Evolutionary conservation across 441 rosid species (phyloP).

Genomic region (Omphalea diandra): DNA sequence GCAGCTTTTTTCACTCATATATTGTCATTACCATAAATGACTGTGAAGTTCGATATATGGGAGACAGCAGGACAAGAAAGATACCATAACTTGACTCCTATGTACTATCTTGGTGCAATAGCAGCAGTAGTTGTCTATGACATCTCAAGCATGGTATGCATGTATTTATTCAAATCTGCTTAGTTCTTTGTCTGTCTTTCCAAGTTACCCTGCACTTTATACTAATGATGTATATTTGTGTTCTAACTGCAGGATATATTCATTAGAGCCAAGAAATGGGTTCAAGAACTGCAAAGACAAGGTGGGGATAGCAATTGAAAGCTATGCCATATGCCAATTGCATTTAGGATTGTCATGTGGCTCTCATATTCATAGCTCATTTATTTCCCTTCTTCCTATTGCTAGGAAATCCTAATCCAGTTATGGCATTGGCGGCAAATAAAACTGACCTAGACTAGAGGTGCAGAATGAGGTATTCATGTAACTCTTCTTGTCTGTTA

Average conservation of each 20-base stretch:
- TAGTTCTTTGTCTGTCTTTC: no score
- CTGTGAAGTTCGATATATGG: constrained; percentile 79
- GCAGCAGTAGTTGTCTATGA: constrained; percentile 74
- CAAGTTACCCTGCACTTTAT: no score
- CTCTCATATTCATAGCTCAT: background rate
- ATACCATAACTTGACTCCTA: constrained; percentile 81
- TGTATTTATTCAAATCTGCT: no score
- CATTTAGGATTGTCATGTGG: no score
- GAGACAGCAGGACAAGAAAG: constrained; percentile 84
- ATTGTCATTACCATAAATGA: constrained; percentile 55
- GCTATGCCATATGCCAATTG: no score
- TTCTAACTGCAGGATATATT: constrained; percentile 49
- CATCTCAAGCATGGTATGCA: constrained; percentile 53
- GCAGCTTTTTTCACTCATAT: constrained; percentile 83
- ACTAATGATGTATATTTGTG: background rate
- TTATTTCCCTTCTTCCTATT: background rate
- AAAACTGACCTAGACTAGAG: constrained; percentile 60
- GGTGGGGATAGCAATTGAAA: constrained; percentile 31
- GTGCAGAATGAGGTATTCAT: constrained; percentile 53
- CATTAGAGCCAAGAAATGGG: constrained; percentile 56
- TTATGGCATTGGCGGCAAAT: constrained; percentile 66
- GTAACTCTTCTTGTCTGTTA: constrained; percentile 1
- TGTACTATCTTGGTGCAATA: constrained; percentile 86
- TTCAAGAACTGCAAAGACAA: constrained; percentile 61
- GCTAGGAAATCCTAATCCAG: constrained; percentile 40